Conservation (phyloP, 805 yeast species). For the Metschnikowia shivogae region DNA sequence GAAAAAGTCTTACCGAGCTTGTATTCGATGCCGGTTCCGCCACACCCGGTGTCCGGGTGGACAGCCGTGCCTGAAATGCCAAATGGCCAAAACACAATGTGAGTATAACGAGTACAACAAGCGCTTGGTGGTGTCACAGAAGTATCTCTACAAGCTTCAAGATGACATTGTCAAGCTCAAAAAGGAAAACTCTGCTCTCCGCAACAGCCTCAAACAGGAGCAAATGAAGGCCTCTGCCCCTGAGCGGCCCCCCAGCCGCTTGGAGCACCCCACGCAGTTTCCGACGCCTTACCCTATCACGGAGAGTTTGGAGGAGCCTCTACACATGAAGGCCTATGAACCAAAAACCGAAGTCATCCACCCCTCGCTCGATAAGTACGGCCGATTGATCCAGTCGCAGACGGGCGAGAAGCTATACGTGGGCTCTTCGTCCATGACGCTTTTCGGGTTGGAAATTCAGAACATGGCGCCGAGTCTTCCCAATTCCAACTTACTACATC, state of each 20-base stretch:
- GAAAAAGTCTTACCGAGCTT: constrained; percentile 41
- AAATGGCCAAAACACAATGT: constrained; percentile 51
- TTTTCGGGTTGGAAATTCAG: constrained; percentile 74
- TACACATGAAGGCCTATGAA: not conserved
- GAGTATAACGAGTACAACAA: constrained; percentile 70
- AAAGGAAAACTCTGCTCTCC: constrained; percentile 57
- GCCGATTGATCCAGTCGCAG: constrained; percentile 66
- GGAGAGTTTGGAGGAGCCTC: constrained; percentile 4
- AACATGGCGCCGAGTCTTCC: constrained; percentile 47
- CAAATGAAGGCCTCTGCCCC: constrained; percentile 11
- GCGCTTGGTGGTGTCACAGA: constrained; percentile 69
- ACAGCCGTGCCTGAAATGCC: constrained; percentile 65
- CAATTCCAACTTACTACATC: constrained; percentile 15
- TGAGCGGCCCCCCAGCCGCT: not conserved
- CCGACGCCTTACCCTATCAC: constrained; percentile 7
- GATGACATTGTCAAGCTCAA: constrained; percentile 63
- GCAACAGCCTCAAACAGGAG: constrained; percentile 39
- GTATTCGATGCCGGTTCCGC: constrained; percentile 64
- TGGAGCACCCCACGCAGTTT: not conserved
- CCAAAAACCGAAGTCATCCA: constrained; percentile 51
- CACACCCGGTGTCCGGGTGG: constrained; percentile 80
- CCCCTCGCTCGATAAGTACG: constrained; percentile 67
- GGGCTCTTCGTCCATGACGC: constrained; percentile 80
- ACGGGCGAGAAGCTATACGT: constrained; percentile 74
- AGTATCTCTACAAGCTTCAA: constrained; percentile 61